phyloP scores from a whole-genome alignment of 345 rosid genomes.

The Sonneratia caseolaris region DNA sequence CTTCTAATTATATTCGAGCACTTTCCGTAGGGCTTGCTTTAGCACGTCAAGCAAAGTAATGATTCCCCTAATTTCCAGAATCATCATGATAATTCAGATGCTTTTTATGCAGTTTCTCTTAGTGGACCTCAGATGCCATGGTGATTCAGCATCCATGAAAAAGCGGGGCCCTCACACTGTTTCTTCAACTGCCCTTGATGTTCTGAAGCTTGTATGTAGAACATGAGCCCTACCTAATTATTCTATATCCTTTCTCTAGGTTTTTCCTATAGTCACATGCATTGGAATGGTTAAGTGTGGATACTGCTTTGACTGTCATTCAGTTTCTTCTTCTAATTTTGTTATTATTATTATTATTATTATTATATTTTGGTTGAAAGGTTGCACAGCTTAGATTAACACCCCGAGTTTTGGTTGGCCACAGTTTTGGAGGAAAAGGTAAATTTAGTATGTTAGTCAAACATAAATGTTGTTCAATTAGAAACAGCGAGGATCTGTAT shows the following conservation, averaged over 20 bases:
- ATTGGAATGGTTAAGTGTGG: not conserved
- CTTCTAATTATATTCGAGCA: not conserved
- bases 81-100: not conserved
- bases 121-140: conserved; percentile 92
- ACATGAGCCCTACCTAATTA: not conserved
- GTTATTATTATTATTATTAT: not conserved
- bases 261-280: not conserved
- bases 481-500: not conserved
- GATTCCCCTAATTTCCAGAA: not conserved
- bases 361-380: conserved; percentile 21
- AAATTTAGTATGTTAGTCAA: conserved; percentile 3
- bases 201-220: conserved; percentile 64
- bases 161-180: conserved; percentile 71
- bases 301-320: conserved; percentile 1
- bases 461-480: not conserved
- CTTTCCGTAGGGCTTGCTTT: not conserved
- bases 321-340: conserved; percentile 3
- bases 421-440: conserved; percentile 99
- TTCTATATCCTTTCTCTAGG: not conserved
- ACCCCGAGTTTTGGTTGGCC: conserved; percentile 85
- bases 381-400: conserved; percentile 70
- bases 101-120: conserved; percentile 57
- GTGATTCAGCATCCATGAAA: conserved; percentile 71
- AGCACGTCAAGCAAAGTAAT: not conserved
- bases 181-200: conserved; percentile 79